Conservation (phyloP, 73 alveolate genomes). For the Durusdinium trenchii region DNA sequence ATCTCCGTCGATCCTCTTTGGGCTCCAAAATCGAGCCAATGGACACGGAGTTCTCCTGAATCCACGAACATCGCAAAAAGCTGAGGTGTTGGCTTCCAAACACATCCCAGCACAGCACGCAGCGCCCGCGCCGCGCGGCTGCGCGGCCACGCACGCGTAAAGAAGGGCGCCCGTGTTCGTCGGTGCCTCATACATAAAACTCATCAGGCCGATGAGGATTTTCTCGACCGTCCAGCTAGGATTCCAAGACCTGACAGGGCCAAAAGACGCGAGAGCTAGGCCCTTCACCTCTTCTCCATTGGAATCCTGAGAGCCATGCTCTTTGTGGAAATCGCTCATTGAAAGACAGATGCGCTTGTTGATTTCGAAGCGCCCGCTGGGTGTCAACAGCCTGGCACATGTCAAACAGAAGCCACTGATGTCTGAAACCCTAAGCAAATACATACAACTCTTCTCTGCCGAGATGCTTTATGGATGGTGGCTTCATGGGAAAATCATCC, state of each 20-base stretch:
- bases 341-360: slow-evolving; percentile 97
- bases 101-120: no score
- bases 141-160: no score
- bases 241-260: slow-evolving; percentile 96
- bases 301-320: slow-evolving; percentile 58
- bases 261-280: background rate
- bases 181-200: slow-evolving; percentile 94
- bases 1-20: slow-evolving; percentile 93
- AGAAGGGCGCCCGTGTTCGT: no score
- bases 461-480: slow-evolving; percentile 69
- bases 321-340: slow-evolving; percentile 97
- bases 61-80: no score
- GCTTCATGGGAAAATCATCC: slow-evolving; percentile 91
- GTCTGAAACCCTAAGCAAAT: background rate
- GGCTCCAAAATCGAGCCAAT: slow-evolving; percentile 93
- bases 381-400: slow-evolving; percentile 96
- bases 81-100: no score
- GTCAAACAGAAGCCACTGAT: background rate
- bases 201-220: slow-evolving; percentile 96
- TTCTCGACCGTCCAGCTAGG: slow-evolving; percentile 97
- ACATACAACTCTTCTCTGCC: background rate
- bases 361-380: slow-evolving; percentile 97
- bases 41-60: slow-evolving; percentile 89
- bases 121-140: no score
- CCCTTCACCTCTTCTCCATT: background rate